phyloP scores from a whole-genome alignment of 2,329 filamentous ascomycete species.

The Rhinocladiella similis region DNA sequence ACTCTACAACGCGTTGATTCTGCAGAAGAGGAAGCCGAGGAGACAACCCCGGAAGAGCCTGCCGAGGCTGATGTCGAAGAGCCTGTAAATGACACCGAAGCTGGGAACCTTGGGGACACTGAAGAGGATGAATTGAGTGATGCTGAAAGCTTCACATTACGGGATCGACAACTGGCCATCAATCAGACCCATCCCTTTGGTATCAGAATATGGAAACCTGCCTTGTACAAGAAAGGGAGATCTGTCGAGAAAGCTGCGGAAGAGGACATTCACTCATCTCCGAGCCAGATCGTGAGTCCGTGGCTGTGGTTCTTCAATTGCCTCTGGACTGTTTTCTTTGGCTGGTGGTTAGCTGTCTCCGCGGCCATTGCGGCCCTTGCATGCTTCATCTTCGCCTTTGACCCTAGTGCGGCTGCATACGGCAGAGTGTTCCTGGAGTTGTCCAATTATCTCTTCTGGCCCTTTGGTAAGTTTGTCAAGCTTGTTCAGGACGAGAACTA shows the following conservation, averaged over 20 bases:
- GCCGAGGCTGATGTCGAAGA: slow-evolving; percentile 37
- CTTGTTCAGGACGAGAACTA: slow-evolving; percentile 94
- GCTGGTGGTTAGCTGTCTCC: slow-evolving; percentile 89
- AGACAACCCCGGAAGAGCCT: slow-evolving; percentile 37
- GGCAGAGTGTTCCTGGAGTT: slow-evolving; percentile 82
- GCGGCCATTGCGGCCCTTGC: slow-evolving; percentile 71
- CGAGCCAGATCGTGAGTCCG: slow-evolving; percentile 78
- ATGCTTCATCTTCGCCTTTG: slow-evolving; percentile 78
- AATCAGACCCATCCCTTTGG: slow-evolving; percentile 98
- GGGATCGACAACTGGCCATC: slow-evolving; percentile 95
- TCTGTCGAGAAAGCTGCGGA: slow-evolving; percentile 96
- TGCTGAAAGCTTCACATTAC: slow-evolving; percentile 95
- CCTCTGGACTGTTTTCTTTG: slow-evolving; percentile 86
- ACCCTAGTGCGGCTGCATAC: slow-evolving; percentile 80
- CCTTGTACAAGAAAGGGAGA: slow-evolving; percentile 93
- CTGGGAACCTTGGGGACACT: slow-evolving; percentile 58
- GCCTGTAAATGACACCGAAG: slow-evolving; percentile 46
- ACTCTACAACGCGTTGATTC: slow-evolving; percentile 39
- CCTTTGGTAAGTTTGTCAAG: slow-evolving; percentile 94
- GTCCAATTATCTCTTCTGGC: slow-evolving; percentile 85
- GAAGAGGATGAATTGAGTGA: slow-evolving; percentile 79
- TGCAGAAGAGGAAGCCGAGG: slow-evolving; percentile 40
- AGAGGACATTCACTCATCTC: slow-evolving; percentile 93
- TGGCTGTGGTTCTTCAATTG: slow-evolving; percentile 88
- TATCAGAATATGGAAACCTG: slow-evolving; percentile 98